Percentiles rank a stretch among this genome's conserved stretches.
Conservation (phyloP, 2,329 filamentous ascomycete species). For the Teratosphaeria viscida region DNA sequence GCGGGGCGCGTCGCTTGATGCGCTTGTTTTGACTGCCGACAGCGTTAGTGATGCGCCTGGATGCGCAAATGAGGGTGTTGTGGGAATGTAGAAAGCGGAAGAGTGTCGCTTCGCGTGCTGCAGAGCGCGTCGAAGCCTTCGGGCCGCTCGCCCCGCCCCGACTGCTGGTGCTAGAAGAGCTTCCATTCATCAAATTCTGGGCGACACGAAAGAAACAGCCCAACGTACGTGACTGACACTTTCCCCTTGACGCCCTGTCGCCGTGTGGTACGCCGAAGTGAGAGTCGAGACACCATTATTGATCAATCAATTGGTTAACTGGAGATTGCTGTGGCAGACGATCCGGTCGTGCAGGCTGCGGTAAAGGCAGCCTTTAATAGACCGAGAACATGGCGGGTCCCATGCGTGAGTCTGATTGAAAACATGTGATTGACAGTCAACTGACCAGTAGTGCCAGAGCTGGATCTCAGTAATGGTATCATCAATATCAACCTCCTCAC, state of each 20-base stretch:
- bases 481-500: not conserved
- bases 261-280: not conserved
- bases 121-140: not conserved
- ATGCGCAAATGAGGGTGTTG: not conserved
- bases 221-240: not conserved
- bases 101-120: not conserved
- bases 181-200: not conserved
- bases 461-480: conserved; percentile 75
- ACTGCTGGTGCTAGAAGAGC: not conserved
- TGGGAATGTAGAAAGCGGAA: not conserved
- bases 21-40: not conserved
- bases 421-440: conserved; percentile 1
- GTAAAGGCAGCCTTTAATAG: not conserved
- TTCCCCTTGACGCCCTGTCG: not conserved
- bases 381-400: conserved; percentile 40
- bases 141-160: no score
- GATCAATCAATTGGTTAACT: not conserved
- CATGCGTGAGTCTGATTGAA: conserved; percentile 41
- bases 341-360: not conserved
- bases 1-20: not conserved
- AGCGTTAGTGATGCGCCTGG: not conserved
- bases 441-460: conserved; percentile 48
- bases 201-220: not conserved
- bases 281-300: not conserved
- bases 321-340: not conserved